Conservation (phyloP, 331 rosid genomes). For the Malus hybrid region DNA sequence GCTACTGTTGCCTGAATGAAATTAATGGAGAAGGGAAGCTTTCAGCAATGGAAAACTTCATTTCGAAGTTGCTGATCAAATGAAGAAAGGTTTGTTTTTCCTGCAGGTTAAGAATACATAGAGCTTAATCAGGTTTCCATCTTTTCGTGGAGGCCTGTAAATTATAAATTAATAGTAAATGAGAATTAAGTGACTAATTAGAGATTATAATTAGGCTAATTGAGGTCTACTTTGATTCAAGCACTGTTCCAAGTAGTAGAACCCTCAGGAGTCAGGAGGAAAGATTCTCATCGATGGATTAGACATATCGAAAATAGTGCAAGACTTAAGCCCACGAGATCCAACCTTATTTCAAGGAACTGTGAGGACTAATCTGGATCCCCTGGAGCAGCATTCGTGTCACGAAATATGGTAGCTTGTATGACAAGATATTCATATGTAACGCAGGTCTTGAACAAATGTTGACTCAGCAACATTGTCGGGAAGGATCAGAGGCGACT, state of each 20-base stretch:
- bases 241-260: conserved; percentile 77
- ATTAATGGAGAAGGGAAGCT: too few species aligned
- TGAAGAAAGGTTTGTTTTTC: too few species aligned
- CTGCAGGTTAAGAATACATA: too few species aligned
- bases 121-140: too few species aligned
- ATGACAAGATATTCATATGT: neutral
- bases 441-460: conserved; percentile 62
- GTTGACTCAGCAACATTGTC: conserved; percentile 57
- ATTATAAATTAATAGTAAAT: too few species aligned
- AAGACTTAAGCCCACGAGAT: conserved; percentile 84
- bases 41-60: too few species aligned
- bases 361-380: conserved; percentile 69
- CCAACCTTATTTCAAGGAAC: conserved; percentile 83
- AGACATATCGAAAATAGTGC: conserved; percentile 60
- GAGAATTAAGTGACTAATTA: too few species aligned
- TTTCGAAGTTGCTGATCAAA: too few species aligned
- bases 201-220: too few species aligned
- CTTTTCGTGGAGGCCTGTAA: too few species aligned
- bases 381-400: conserved; percentile 57
- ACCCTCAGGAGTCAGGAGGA: conserved; percentile 45
- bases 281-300: conserved; percentile 56
- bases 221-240: conserved; percentile 62
- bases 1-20: too few species aligned
- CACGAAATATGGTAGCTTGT: conserved; percentile 64
- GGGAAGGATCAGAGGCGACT: conserved; percentile 61